These are phyloP conservation scores for Neonectria hederae DNA, from an alignment of 2,329 filamentous ascomycete genomes.

Conservation along the genomic window DNA sequence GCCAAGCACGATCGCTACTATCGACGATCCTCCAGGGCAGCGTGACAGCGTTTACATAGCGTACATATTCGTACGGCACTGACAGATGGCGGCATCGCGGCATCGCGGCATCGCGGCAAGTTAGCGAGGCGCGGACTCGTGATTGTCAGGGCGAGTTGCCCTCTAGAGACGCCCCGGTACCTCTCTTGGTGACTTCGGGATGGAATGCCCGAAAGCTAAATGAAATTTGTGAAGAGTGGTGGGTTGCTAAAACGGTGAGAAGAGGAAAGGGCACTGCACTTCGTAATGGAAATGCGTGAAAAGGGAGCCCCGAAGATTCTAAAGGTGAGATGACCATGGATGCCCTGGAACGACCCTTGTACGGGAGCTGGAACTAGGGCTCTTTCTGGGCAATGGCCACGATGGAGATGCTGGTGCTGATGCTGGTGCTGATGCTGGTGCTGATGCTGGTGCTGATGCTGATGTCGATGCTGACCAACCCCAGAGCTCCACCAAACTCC, in stretches of 20 bases:
- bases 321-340: conserved; percentile 12
- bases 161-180: not conserved
- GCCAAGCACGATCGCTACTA: not conserved
- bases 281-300: not conserved
- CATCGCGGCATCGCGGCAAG: not conserved
- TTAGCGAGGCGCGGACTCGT: not conserved
- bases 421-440: not conserved
- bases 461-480: not conserved
- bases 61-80: not conserved
- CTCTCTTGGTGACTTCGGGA: not conserved
- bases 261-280: not conserved
- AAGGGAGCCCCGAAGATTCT: conserved; percentile 1
- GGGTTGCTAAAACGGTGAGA: not conserved
- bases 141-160: not conserved
- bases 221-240: not conserved
- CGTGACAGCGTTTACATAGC: not conserved
- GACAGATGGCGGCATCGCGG: not conserved
- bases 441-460: not conserved
- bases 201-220: not conserved
- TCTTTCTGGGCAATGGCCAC: not conserved
- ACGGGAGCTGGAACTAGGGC: conserved; percentile 9
- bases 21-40: too few species aligned
- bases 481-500: not conserved
- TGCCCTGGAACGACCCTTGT: conserved; percentile 10
- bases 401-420: not conserved